Base-by-base conservation (phyloP, 441 rosid genomes). In the Pelargonium australe region DNA sequence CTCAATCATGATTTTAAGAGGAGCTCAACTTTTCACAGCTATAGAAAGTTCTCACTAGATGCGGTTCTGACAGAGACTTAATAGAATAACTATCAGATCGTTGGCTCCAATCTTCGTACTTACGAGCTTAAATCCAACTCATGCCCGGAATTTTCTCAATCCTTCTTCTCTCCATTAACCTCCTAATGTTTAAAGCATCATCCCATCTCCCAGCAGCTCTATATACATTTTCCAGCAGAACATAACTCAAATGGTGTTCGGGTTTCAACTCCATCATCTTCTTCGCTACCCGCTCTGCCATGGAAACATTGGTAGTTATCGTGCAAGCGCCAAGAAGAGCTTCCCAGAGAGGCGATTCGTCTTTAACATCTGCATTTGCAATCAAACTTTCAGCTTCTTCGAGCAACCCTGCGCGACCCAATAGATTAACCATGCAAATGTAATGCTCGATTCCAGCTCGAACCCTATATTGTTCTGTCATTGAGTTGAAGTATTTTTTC, bases 321-420 rank as follows among this genome's bases (percentile, higher is more conserved):
- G 92, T 76, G 78, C 90, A 94, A 19, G 95, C 93, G 31, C 98
- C 95, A 66, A 91, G 96, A 68, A 93, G 86, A 75, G 85, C 90
- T 63, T 80, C 88, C 98, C 98, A 93, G 57, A 91, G 84, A 75
- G 96, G 84, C 43, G 85, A 82, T 73, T 86, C 83, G 40, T 81
- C 76, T 76, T 85, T 80, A 69, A 80, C 84, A 40, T 79, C 85
- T n/a, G 93, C 82, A 69, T 79, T 79, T 74, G 85, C 85, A 68
- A 91, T 80, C 78, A 91, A 73, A 51, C 51, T 80, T 77, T 87
- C 93, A 41, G 96, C 96, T 80, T 89, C 98, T 73, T 86, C 92
- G 19, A 94, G 76, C 71, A 88, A 83, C 23, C 91, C 96, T 68
- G 91, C 91, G 34, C 92, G 96, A 17, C 96, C 93, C 37, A 93